Conservation (phyloP, 2,329 filamentous ascomycete genomes). For the Aspergillus spinulosporus region DNA sequence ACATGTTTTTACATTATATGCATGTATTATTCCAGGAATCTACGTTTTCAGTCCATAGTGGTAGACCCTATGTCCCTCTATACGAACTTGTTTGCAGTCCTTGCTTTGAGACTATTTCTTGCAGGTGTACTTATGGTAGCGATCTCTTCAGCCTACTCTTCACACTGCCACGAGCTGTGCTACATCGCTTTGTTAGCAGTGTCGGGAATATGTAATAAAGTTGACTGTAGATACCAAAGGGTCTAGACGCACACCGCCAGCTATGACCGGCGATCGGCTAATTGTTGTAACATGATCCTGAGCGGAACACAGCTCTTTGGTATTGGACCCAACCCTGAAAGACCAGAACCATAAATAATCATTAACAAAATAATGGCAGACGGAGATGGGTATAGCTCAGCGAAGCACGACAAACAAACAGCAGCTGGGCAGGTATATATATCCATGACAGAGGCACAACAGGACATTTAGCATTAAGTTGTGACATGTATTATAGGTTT, state of each 20-base stretch:
- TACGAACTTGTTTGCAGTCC: not conserved
- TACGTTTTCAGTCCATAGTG: not conserved
- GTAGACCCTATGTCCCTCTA: not conserved
- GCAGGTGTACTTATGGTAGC: no score
- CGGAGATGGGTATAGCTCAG: not conserved
- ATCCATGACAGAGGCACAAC: not conserved
- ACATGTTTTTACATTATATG: not conserved
- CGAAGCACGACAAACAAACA: not conserved
- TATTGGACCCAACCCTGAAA: not conserved
- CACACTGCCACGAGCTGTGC: no score
- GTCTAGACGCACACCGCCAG: no score
- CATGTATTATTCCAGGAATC: not conserved
- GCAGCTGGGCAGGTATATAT: not conserved
- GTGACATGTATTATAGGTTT: no score
- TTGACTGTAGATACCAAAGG: no score
- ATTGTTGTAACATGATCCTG: not conserved
- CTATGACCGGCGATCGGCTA: no score
- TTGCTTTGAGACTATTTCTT: not conserved
- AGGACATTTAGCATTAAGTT: not conserved
- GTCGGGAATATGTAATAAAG: no score
- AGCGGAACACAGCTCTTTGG: not conserved
- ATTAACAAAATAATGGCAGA: not conserved
- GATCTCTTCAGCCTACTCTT: no score
- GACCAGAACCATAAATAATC: not conserved
- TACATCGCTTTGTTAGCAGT: no score